A percentile compares a stretch with the other conserved stretches of the same genome.
phyloP scores from a whole-genome alignment of 768 basidiomycete species.

The Leccinum ochraceum region DNA sequence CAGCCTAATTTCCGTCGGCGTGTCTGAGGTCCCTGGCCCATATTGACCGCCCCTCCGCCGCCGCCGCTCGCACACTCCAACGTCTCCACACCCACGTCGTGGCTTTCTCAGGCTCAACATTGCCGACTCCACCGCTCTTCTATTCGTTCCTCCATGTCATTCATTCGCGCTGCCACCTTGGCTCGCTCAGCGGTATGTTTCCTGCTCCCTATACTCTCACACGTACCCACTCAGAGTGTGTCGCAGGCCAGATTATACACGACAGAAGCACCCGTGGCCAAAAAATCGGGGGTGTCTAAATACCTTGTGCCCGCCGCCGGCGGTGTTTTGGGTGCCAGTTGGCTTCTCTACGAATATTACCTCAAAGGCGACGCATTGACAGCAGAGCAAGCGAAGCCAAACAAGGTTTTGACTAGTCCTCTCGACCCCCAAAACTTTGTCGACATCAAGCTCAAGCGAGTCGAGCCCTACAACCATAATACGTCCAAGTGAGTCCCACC shows the following conservation, averaged over 20 bases:
- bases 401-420: conserved; percentile 54
- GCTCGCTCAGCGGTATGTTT: conserved; percentile 44
- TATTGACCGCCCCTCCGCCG: not conserved
- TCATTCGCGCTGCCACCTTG: conserved; percentile 39
- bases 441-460: conserved; percentile 79
- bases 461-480: conserved; percentile 93
- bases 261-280: conserved; percentile 45
- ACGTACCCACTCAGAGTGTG: not conserved
- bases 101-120: conserved; percentile 17
- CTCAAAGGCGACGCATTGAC: conserved; percentile 20
- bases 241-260: conserved; percentile 46
- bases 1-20: conserved; percentile 19
- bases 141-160: conserved; percentile 39
- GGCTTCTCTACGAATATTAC: conserved; percentile 55
- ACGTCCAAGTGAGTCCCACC: conserved; percentile 60
- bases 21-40: conserved; percentile 24
- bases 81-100: not conserved
- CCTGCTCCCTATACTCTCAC: too few species aligned
- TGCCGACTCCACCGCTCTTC: not conserved
- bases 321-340: conserved; percentile 41
- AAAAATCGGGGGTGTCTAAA: conserved; percentile 49
- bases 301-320: conserved; percentile 37
- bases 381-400: conserved; percentile 39
- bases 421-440: conserved; percentile 75
- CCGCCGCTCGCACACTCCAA: not conserved